Evolutionary conservation across 805 yeast species (phyloP), one percentile per base, ranked within the genome.

Genomic region (Starmerella apicola): DNA sequence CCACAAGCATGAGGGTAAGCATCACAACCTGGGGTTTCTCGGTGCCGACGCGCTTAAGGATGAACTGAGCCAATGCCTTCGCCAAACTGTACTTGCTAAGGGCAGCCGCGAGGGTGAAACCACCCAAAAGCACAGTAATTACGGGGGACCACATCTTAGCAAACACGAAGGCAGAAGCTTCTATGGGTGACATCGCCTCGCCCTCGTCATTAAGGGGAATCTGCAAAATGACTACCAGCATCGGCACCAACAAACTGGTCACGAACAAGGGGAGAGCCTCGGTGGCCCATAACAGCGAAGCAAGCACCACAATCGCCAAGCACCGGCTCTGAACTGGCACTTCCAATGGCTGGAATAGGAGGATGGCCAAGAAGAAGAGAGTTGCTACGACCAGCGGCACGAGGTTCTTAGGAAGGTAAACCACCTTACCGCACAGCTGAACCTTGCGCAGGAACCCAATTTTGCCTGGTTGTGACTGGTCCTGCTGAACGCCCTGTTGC

Each of bases 81-180:
- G 95, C 96, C 44, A 88, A 74, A 55, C 84, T 79, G 63, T 81
- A 83, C 61, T 86, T 88, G 34, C 95, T 83, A 42, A 88, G 65
- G 0, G 95, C 95, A 13, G 94, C 95, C 10, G 98, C 97, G 41
- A 88, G 64, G 0, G 96, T 79, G 61, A 88, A 88, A 1, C 98
- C 98, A 48, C 97, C 97, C 9, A 88, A 63, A 37, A 88, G 65
- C 29, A 88, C 65, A 81, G 86, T 76, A 47, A 91, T 83, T 13
- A 85, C 93, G 2, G 95, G 83, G 6, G 86, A 77, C 96, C 96
- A 88, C 97, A 88, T 88, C 16, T 85, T 66, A 1, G 83, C 67
- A 47, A 91, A 72, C 38, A 88, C 82, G 55, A 70, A 82, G 51
- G 76, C 74, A 0, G 94, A 71, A 1, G 96, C 86, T 6, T 72